These are phyloP conservation scores for Xylaria polymorpha DNA, from an alignment of 2,329 filamentous ascomycete genomes.

Conservation along the genomic window DNA sequence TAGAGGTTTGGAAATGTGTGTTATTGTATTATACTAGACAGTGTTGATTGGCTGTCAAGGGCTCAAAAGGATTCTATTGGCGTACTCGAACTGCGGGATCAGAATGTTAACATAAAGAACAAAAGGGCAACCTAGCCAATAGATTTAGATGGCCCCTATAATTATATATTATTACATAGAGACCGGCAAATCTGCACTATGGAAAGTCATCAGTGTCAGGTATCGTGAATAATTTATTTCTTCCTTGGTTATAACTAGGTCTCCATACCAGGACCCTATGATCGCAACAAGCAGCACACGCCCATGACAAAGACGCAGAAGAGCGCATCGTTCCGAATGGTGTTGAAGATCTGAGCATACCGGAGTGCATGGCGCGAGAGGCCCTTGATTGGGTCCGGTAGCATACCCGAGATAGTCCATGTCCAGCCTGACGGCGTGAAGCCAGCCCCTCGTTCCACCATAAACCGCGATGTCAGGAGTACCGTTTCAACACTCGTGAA, in stretches of 20 bases:
- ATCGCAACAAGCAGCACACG: conserved; percentile 60
- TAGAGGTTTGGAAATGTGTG: background rate
- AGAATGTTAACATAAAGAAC: background rate
- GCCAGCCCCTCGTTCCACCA: conserved; percentile 68
- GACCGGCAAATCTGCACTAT: background rate
- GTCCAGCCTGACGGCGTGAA: conserved; percentile 69
- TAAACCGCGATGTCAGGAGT: conserved; percentile 76
- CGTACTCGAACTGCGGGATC: background rate
- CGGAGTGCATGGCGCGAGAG: conserved; percentile 71
- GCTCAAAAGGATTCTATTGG: conserved; percentile 1
- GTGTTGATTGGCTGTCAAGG: background rate
- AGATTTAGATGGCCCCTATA: background rate
- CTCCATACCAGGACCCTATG: conserved; percentile 27
- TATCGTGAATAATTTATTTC: background rate
- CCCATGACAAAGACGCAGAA: conserved; percentile 82
- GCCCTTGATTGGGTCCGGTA: conserved; percentile 72
- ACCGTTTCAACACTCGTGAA: conserved; percentile 82
- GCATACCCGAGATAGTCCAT: conserved; percentile 70
- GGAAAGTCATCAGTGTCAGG: background rate
- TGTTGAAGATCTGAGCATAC: conserved; percentile 78
- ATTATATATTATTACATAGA: background rate
- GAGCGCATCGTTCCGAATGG: conserved; percentile 78
- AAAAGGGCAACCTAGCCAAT: conserved; percentile 6
- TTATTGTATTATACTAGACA: background rate
- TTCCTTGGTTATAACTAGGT: background rate